Evolutionary conservation across 2,329 filamentous ascomycete species (phyloP).

Genomic region (Elsinoe australis): DNA sequence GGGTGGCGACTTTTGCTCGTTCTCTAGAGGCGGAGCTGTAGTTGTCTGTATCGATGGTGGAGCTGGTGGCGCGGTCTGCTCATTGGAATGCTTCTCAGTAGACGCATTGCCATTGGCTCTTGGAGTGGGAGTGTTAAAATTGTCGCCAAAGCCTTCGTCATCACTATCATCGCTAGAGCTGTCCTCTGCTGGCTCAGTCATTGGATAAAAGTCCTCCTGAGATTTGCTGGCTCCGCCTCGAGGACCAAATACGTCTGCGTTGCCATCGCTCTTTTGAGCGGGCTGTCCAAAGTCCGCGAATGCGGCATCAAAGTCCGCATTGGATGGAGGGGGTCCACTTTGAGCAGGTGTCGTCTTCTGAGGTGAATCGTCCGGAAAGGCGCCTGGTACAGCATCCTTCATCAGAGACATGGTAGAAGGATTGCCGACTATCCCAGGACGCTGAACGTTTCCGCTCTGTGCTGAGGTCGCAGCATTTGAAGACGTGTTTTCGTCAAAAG

Average conservation of each 20-base stretch:
- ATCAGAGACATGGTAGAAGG: slow-evolving; percentile 23
- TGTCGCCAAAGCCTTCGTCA: slow-evolving; percentile 79
- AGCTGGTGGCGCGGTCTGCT: slow-evolving; percentile 52
- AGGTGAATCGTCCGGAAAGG: slow-evolving; percentile 39
- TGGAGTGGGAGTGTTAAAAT: slow-evolving; percentile 64
- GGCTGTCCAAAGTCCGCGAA: slow-evolving; percentile 62
- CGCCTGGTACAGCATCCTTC: slow-evolving; percentile 38
- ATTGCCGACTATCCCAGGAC: slow-evolving; percentile 30
- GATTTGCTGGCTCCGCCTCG: slow-evolving; percentile 20
- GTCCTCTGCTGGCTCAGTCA: slow-evolving; percentile 54
- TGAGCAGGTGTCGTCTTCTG: slow-evolving; percentile 30
- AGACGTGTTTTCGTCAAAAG: slow-evolving; percentile 34
- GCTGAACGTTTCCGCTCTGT: background rate
- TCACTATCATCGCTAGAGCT: slow-evolving; percentile 65
- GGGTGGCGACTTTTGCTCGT: slow-evolving; percentile 51
- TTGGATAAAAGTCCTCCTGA: slow-evolving; percentile 26
- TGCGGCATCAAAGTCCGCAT: slow-evolving; percentile 77
- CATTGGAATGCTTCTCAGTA: slow-evolving; percentile 27
- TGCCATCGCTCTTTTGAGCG: slow-evolving; percentile 22
- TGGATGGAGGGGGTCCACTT: slow-evolving; percentile 35
- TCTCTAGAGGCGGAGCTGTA: slow-evolving; percentile 44
- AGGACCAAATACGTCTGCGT: slow-evolving; percentile 18
- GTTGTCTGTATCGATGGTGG: slow-evolving; percentile 27
- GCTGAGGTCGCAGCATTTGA: slow-evolving; percentile 32
- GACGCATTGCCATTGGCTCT: slow-evolving; percentile 20